Evolutionary conservation across 805 yeast species (phyloP).

Genomic region (Saccharomycopsis microspora): DNA sequence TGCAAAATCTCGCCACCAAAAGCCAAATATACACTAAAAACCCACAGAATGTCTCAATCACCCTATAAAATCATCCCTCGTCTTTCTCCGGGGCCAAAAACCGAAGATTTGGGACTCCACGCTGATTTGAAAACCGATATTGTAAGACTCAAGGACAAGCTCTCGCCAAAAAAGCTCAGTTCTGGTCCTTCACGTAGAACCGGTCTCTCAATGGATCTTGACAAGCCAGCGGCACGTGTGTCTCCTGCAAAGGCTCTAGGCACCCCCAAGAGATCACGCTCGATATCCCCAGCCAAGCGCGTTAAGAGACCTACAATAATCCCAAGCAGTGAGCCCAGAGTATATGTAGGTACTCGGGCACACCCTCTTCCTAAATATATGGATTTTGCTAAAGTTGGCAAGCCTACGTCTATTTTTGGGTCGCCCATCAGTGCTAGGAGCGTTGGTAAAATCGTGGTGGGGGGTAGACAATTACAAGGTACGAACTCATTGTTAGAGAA

Average conservation of each 20-base stretch:
- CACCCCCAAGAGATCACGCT: slow-evolving; percentile 5
- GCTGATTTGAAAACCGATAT: slow-evolving; percentile 5
- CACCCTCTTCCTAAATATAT: background rate
- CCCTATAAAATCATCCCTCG: no score
- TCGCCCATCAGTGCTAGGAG: slow-evolving; percentile 2
- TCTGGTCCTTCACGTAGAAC: background rate
- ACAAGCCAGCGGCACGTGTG: slow-evolving; percentile 6
- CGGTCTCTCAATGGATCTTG: background rate
- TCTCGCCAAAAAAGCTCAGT: slow-evolving; percentile 1
- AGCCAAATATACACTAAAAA: no score
- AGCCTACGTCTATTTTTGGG: slow-evolving; percentile 4
- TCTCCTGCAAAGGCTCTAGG: slow-evolving; percentile 3
- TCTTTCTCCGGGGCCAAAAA: no score
- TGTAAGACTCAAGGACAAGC: slow-evolving; percentile 1
- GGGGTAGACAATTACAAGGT: background rate
- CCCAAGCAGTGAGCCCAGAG: slow-evolving; percentile 9
- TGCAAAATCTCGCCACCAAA: no score
- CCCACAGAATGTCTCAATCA: no score
- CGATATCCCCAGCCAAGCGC: background rate
- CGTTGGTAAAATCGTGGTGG: background rate
- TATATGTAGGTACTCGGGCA: background rate
- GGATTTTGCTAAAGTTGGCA: background rate
- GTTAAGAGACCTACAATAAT: background rate
- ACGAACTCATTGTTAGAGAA: slow-evolving; percentile 3
- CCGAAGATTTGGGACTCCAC: background rate